Evolutionary conservation across 192 early-diverging fungal species (phyloP).

Genomic region (Coemansia sp.): DNA sequence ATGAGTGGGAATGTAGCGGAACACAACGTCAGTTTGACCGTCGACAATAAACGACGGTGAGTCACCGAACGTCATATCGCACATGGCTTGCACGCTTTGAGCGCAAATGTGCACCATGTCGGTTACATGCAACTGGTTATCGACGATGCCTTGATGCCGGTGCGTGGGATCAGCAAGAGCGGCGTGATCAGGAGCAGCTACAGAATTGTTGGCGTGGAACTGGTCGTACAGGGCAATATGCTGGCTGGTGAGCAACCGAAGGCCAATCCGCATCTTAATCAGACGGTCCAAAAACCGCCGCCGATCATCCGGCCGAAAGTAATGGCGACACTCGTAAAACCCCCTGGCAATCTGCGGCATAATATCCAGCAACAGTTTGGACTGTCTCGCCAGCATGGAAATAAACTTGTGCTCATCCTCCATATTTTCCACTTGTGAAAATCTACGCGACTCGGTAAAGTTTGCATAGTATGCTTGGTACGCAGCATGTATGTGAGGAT

Average conservation of each 20-base stretch:
- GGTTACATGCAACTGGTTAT: constrained; percentile 14
- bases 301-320: constrained; percentile 66
- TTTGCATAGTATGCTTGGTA: constrained; percentile 72
- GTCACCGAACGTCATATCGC: constrained; percentile 81
- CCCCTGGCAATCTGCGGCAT: constrained; percentile 86
- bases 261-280: constrained; percentile 82
- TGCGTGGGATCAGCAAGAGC: not conserved
- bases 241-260: constrained; percentile 85
- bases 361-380: constrained; percentile 72
- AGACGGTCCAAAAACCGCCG: constrained; percentile 75
- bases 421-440: constrained; percentile 55
- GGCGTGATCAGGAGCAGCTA: not conserved
- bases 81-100: constrained; percentile 74
- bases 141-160: constrained; percentile 31
- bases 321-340: constrained; percentile 79
- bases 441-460: constrained; percentile 60
- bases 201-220: not conserved
- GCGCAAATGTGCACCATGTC: constrained; percentile 60
- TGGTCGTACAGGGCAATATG: constrained; percentile 67
- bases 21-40: constrained; percentile 18
- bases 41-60: constrained; percentile 67
- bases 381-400: constrained; percentile 63
- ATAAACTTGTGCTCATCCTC: constrained; percentile 62
- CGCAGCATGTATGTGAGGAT: constrained; percentile 77
- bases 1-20: constrained; percentile 75